Base-by-base conservation (phyloP, 2,329 filamentous ascomycete species). In the Monilinia fructicola region DNA sequence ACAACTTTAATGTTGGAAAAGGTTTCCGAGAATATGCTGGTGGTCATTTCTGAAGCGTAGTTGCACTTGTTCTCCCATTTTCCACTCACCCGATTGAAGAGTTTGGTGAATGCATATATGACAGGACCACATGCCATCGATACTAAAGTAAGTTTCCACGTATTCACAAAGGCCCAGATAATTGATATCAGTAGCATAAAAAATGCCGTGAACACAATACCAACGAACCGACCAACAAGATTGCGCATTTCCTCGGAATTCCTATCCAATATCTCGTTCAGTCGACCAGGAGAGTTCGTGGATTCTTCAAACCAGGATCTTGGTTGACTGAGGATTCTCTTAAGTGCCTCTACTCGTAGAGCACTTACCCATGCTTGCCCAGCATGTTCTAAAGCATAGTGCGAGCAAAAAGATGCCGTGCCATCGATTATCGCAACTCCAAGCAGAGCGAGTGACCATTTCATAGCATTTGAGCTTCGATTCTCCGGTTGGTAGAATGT, bases 171-270 rank as follows among this genome's bases (percentile, higher is more conserved):
- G 4, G 91, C 88, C 93, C 93, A 97, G 2, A 84, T 73, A 9
- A 95, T 73, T 0, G 91, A 87, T n/a, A 90, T 84, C 0, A 79
- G 66, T 23, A 91, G 82, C 83, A 96, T 93, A 62, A 86, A 78
- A 0, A 81, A 74, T 4, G 90, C 87, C 12, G 89, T 85, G 18
- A 93, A 81, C 0, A 90, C 77, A 64, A 90, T 86, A 1, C 90
- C 89, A 0, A 89, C 82, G 73, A 97, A 96, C 1, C 90, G 85
- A 2, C 91, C 90, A 0, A 96, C 82, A 0, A 98, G 80, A 71
- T 91, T 93, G 11, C 91, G 85, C 85, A 95, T 93, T 75, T 97
- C 92, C 75, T 98, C 93, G 0, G 90, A 90, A 72, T 92, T 91
- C 21, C 90, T 85, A 73, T 96, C 92, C 0, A 98, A 83, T 54